Conservation (phyloP, 495 filamentous ascomycete genomes). For the Podospora sp. region DNA sequence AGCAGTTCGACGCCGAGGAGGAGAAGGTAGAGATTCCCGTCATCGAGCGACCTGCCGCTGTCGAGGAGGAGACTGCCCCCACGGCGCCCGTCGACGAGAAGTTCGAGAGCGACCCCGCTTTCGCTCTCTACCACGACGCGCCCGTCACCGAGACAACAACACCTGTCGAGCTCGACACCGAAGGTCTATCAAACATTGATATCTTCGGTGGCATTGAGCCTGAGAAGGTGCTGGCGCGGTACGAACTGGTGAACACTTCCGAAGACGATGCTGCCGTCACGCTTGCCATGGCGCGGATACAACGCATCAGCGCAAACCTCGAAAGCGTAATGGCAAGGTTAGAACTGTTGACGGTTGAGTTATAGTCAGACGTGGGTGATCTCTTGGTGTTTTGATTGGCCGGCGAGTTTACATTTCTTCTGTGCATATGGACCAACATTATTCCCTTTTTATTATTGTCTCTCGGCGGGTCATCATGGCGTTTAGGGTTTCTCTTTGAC, state of each 20-base stretch:
- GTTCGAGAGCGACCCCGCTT: conserved; percentile 49
- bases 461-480: neutral
- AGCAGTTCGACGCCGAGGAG: conserved; percentile 47
- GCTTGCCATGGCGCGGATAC: conserved; percentile 44
- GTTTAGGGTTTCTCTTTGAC: neutral
- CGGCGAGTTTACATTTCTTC: conserved; percentile 1
- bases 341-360: conserved; percentile 38
- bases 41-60: conserved; percentile 47
- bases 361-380: conserved; percentile 29
- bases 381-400: conserved; percentile 1
- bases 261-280: conserved; percentile 46
- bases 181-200: conserved; percentile 37
- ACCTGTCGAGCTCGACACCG: conserved; percentile 38
- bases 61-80: conserved; percentile 35
- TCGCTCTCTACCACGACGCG: conserved; percentile 64
- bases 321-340: conserved; percentile 44
- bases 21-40: conserved; percentile 49
- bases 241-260: conserved; percentile 58
- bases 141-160: conserved; percentile 26
- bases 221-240: conserved; percentile 60
- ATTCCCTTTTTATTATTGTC: neutral
- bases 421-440: conserved; percentile 12
- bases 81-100: conserved; percentile 37
- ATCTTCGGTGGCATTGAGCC: conserved; percentile 58
- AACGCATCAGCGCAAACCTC: conserved; percentile 44